A percentile compares a stretch with the other conserved stretches of the same genome.
Evolutionary conservation across 176 grass and related monocot genomes (phyloP).

Genomic region (Carex scoparia): DNA sequence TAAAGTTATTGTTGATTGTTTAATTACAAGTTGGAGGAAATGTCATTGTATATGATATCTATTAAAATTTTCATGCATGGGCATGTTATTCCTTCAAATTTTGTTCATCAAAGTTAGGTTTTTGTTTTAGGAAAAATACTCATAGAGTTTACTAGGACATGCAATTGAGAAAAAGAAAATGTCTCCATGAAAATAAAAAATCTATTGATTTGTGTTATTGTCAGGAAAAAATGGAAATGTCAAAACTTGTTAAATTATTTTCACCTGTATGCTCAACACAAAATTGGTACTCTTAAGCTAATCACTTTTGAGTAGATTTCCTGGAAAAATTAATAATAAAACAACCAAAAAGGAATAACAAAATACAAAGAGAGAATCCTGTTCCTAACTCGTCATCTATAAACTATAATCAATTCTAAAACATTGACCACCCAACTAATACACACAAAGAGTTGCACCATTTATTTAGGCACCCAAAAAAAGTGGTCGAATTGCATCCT

Average conservation of each 20-base stretch:
- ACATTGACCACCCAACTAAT: background rate
- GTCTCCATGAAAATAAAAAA: background rate
- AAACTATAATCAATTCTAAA: constrained; percentile 10
- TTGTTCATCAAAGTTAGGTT: too few relatives aligned
- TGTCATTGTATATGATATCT: background rate
- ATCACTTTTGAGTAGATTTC: background rate
- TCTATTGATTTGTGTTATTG: background rate
- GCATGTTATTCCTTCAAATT: background rate
- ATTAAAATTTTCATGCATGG: background rate
- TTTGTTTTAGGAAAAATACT: background rate
- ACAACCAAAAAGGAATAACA: background rate
- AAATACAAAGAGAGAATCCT: background rate
- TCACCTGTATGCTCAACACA: background rate
- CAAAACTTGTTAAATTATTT: background rate
- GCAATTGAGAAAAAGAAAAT: background rate
- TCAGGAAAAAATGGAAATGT: background rate
- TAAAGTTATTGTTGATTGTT: background rate
- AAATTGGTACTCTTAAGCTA: background rate
- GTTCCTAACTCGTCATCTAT: background rate
- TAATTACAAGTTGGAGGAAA: background rate
- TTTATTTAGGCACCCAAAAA: constrained; percentile 20
- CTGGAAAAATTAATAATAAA: background rate
- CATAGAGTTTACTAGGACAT: background rate
- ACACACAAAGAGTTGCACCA: background rate
- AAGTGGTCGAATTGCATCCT: constrained; percentile 39